Evolutionary conservation across 202 grass and related monocot genomes (phyloP).

Genomic region (Zizania palustris): DNA sequence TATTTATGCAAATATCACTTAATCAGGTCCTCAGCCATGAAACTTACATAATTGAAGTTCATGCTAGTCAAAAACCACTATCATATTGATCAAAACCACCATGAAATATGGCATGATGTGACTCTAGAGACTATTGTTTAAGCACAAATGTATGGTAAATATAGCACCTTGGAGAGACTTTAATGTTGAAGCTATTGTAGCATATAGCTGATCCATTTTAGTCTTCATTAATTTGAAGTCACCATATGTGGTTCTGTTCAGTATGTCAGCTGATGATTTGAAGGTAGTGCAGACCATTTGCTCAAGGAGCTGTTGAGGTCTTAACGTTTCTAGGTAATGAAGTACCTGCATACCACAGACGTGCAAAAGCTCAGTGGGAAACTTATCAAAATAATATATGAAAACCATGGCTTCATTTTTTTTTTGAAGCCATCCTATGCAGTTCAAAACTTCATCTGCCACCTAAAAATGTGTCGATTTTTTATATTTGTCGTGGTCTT

Average conservation of each 20-base stretch:
- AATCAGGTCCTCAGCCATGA: too few relatives aligned
- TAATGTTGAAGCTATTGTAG: conserved; percentile 70
- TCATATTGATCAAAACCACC: too few relatives aligned
- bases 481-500: background rate
- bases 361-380: conserved; percentile 28
- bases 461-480: conserved; percentile 24
- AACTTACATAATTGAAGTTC: too few relatives aligned
- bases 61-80: too few relatives aligned
- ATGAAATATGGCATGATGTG: background rate
- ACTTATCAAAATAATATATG: background rate
- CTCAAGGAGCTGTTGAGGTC: conserved; percentile 83
- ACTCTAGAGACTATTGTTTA: background rate
- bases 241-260: conserved; percentile 81
- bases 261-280: conserved; percentile 82
- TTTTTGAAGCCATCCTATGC: background rate
- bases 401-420: background rate
- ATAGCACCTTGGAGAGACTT: conserved; percentile 79
- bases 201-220: conserved; percentile 86
- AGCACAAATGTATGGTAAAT: conserved; percentile 13
- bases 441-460: conserved; percentile 8
- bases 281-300: conserved; percentile 92
- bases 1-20: too few relatives aligned
- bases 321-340: conserved; percentile 98
- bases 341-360: conserved; percentile 56
- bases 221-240: conserved; percentile 85